Conservation (phyloP, 225 moss, liverwort and hornwort species). For the Sphagnum contortum region DNA sequence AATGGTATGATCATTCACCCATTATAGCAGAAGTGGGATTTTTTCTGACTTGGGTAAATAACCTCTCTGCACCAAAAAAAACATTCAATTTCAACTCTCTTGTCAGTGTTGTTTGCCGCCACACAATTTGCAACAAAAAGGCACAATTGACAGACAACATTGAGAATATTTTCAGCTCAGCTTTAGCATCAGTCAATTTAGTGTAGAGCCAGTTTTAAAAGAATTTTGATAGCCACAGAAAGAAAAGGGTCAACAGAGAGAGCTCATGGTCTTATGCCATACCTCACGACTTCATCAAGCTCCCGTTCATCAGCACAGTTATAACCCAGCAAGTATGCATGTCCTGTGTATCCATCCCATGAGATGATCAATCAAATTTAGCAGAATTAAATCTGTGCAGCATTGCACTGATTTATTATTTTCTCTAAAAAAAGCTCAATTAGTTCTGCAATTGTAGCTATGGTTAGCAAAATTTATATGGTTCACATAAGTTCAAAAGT, state of each 20-base stretch:
- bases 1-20: slow-evolving; percentile 1
- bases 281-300: slow-evolving; percentile 82
- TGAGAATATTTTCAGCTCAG: not conserved
- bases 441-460: too few relatives aligned
- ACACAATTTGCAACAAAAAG: not conserved
- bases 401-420: too few relatives aligned
- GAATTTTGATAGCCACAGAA: not conserved
- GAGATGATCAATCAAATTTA: too few relatives aligned
- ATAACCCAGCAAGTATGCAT: slow-evolving; percentile 86
- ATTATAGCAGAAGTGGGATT: slow-evolving; percentile 18
- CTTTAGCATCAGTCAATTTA: slow-evolving; percentile 5
- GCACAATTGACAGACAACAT: too few relatives aligned
- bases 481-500: too few relatives aligned
- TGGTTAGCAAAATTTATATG: too few relatives aligned
- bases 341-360: slow-evolving; percentile 26
- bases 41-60: slow-evolving; percentile 58
- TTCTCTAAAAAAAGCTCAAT: too few relatives aligned
- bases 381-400: too few relatives aligned
- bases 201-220: not conserved
- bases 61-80: slow-evolving; percentile 54
- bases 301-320: slow-evolving; percentile 90
- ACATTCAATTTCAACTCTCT: not conserved
- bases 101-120: not conserved
- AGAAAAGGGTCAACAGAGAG: not conserved
- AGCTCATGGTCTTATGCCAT: slow-evolving; percentile 5